phyloP scores from a whole-genome alignment of 371 early-diverging fungal genomes.

The Coemansia sp. region DNA sequence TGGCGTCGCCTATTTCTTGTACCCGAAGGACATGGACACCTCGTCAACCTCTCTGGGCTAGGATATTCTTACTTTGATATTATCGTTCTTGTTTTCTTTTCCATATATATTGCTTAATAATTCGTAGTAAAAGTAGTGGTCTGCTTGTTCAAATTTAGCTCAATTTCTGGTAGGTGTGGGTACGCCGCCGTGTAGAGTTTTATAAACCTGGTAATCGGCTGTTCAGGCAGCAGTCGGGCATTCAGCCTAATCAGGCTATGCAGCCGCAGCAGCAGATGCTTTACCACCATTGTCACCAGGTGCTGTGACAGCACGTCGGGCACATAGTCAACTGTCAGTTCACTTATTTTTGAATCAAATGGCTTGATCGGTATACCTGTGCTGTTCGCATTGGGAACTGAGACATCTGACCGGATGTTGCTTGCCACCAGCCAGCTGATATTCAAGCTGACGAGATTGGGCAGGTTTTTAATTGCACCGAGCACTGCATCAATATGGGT shows the following conservation, averaged over 20 bases:
- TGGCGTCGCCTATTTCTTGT: constrained; percentile 75
- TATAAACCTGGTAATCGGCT: not conserved
- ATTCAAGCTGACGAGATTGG: not conserved
- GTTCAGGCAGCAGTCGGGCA: not conserved
- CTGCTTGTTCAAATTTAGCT: not conserved
- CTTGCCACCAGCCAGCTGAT: not conserved
- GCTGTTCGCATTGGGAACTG: not conserved
- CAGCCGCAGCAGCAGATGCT: not conserved
- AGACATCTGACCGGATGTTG: not conserved
- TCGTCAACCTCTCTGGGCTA: constrained; percentile 5
- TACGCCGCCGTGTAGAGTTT: not conserved
- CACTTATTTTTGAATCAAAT: not conserved
- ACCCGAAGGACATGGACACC: constrained; percentile 53
- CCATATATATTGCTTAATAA: too few relatives aligned
- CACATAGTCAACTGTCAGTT: not conserved
- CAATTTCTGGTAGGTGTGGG: not conserved
- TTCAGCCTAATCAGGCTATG: not conserved
- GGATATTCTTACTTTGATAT: not conserved
- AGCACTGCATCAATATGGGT: not conserved
- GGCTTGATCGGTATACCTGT: not conserved
- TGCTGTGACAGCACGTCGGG: not conserved
- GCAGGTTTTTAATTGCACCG: not conserved
- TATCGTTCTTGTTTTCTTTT: too few relatives aligned
- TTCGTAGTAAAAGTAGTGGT: not conserved
- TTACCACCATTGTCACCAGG: not conserved